Evolutionary conservation across 352 stramenopile species (phyloP), one percentile per base, ranked within the genome.

Genomic region (Phytopythium cucurbitacearum): DNA sequence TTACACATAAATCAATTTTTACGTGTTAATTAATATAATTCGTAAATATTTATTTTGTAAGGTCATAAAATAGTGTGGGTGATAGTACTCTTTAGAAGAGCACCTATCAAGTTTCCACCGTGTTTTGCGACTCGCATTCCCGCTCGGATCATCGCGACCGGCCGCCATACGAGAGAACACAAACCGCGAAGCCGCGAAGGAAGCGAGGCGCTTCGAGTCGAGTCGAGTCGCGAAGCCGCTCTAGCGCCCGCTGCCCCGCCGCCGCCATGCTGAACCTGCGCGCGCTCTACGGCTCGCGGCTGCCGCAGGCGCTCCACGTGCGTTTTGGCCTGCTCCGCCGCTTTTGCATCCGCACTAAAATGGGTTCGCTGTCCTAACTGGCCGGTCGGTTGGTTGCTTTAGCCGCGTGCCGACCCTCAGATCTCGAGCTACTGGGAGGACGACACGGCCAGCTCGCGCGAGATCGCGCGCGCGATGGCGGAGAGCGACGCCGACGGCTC

Each of bases 391-490:
- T 58, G 6, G 21, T 28, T 28, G 21, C 21, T 28, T 28, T 42
- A 93, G 83, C 83, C 83, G 11, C 83, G 78, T 28, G 57, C 79
- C 2, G 75, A 93, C 56, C 73, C 78, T 3, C 64, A 90, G 47
- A 64, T 72, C 21, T 87, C 80, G 6, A 86, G 63, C 37, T 91
- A 93, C 64, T 93, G 83, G 83, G 67, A 78, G 32, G 80, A 91
- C 46, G 83, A 93, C 60, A 93, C 83, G 10, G 61, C 74, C 35
- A 88, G 70, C 38, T 71, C 82, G 8, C 70, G 60, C 7, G 82
- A 85, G 53, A 78, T 93, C 13, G 78, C 74, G 37, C 71, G 73
- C 7, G 63, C 71, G 7, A 88, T 93, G 70, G 69, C 60, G 21
- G 83, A 93, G 55, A 59, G 67, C 13, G 75, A 89, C 4, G 48